Evolutionary conservation across 2,329 filamentous ascomycete species (phyloP).

Genomic region (Fusarium sp.): DNA sequence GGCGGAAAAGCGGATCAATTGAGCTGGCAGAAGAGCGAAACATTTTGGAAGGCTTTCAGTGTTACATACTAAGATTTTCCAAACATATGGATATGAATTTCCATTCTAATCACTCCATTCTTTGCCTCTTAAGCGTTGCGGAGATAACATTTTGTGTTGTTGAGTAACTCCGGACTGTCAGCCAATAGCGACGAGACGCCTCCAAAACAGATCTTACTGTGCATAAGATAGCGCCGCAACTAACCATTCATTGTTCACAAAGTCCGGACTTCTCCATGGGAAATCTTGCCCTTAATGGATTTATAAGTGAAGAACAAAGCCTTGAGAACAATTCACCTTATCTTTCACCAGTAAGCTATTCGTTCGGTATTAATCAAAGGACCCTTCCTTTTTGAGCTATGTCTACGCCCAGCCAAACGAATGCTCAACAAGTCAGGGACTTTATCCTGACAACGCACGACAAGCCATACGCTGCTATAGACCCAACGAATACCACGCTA

Average conservation of each 20-base stretch:
- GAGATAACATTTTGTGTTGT: not conserved
- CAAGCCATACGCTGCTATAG: constrained; percentile 1
- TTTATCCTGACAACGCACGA: not conserved
- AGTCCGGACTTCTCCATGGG: not conserved
- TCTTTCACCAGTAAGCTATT: not conserved
- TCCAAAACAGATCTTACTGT: not conserved
- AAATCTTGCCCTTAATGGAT: fast-evolving
- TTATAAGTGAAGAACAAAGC: not conserved
- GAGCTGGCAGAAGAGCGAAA: not conserved
- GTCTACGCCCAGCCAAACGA: not conserved
- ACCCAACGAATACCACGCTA: not conserved
- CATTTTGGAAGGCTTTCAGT: not conserved
- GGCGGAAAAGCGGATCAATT: not conserved
- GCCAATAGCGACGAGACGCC: not conserved
- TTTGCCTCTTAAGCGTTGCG: not conserved
- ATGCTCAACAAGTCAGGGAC: constrained; percentile 6
- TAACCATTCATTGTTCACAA: not conserved
- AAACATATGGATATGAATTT: not conserved
- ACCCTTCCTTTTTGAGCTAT: not conserved
- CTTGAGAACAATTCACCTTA: fast-evolving
- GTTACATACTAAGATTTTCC: not conserved
- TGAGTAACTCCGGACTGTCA: not conserved
- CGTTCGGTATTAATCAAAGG: not conserved
- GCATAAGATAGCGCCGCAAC: not conserved
- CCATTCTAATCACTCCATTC: not conserved